These are phyloP conservation scores for Vigna mungo DNA, from an alignment of 306 rosid species.

Conservation along the genomic window DNA sequence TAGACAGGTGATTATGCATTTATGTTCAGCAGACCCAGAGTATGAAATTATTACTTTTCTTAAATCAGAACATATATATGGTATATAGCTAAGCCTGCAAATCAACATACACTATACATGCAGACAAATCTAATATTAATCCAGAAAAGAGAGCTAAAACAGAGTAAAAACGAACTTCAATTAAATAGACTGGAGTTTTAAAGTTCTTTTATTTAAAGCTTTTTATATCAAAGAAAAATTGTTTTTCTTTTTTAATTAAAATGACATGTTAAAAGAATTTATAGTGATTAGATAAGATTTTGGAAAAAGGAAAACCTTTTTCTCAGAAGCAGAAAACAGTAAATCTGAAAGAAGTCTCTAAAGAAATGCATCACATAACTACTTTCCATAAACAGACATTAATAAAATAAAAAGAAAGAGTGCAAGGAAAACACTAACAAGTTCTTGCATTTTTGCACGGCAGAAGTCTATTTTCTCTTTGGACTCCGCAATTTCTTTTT, in stretches of 20 bases:
- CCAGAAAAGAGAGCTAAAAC: conserved; percentile 27
- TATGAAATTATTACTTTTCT: conserved; percentile 31
- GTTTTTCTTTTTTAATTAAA: neutral
- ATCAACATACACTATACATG: conserved; percentile 22
- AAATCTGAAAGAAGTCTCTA: neutral
- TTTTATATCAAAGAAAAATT: neutral
- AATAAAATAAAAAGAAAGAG: conserved; percentile 39
- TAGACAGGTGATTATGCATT: conserved; percentile 12
- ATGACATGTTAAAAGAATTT: neutral
- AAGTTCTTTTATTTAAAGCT: neutral
- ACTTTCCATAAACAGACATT: neutral
- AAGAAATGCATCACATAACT: neutral
- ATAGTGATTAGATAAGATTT: neutral
- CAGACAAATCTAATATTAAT: conserved; percentile 23
- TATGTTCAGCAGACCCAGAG: conserved; percentile 21
- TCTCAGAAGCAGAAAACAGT: conserved; percentile 7
- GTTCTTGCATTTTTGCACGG: conserved; percentile 94
- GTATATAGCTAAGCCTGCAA: conserved; percentile 35
- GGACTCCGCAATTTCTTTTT: conserved; percentile 83
- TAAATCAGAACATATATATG: neutral
- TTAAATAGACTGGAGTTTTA: conserved; percentile 28
- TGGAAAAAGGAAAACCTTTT: neutral
- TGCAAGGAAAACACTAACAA: conserved; percentile 66
- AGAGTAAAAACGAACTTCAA: conserved; percentile 21
- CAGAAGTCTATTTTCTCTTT: conserved; percentile 82